These are phyloP conservation scores for Thymus mandschuricus DNA, from an alignment of 257 asterid genomes.

Conservation along the genomic window DNA sequence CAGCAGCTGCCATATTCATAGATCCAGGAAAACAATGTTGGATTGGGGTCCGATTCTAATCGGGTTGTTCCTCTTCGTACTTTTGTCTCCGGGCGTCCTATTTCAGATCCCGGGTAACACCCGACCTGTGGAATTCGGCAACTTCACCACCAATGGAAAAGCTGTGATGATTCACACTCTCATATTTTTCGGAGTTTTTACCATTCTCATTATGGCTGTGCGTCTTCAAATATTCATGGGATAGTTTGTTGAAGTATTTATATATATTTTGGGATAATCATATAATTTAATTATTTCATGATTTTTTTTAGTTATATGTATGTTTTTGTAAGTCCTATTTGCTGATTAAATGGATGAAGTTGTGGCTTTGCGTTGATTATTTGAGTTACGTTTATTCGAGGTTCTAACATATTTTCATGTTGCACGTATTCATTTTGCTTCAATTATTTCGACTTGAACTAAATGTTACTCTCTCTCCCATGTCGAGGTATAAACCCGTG, in stretches of 20 bases:
- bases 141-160: conserved; percentile 58
- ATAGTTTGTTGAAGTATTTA: neutral
- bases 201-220: conserved; percentile 58
- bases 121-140: conserved; percentile 52
- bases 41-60: conserved; percentile 62
- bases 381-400: neutral
- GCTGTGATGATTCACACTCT: conserved; percentile 57
- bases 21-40: conserved; percentile 33
- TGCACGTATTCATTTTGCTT: no score
- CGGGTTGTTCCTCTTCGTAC: conserved; percentile 50
- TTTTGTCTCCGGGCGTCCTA: conserved; percentile 58
- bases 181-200: conserved; percentile 46
- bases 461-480: no score
- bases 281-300: neutral
- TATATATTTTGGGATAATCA: neutral
- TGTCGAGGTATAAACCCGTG: no score
- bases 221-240: conserved; percentile 45
- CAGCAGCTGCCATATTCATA: neutral
- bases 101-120: conserved; percentile 62
- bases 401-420: no score
- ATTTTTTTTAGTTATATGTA: neutral
- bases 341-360: neutral
- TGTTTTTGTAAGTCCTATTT: neutral
- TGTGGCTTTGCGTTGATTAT: neutral
- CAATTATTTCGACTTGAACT: no score